Evolutionary conservation across 2,329 filamentous ascomycete species (phyloP), one percentile per base, ranked within the genome.

Genomic region (Scopulariopsis brevicaulis): DNA sequence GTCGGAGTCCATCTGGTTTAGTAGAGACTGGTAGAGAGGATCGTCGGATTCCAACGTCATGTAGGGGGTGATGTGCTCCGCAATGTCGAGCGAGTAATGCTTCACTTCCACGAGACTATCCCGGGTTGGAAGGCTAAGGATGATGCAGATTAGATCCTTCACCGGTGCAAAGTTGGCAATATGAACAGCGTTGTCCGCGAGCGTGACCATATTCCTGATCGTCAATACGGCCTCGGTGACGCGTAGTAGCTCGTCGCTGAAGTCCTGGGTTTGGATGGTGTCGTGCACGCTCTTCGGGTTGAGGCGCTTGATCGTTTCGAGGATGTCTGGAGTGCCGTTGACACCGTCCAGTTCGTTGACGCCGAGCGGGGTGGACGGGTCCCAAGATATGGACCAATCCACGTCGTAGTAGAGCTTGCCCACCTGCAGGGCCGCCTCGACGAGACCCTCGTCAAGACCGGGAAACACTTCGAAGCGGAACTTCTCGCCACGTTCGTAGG

Each of bases 381-480:
- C 76, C 70, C 91, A 96, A 18, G 83, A 84, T 15, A 96, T 78
- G 48, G 84, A 81, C 90, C 90, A 97, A 59, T 86, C 80, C 24
- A 96, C 80, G 56, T 94, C 80, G 67, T 91, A 94, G 71, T 92
- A 95, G 14, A 96, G 73, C 53, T 78, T 80, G 58, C 87, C 87
- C 48, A 96, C 80, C 61, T 92, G 84, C 55, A 96, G 76, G 1
- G 88, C 85, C 67, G 95, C 95, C 61, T 91, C 87, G 58, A 96
- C 84, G 11, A 99, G 79, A 3, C 89, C 89, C 70, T 97, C 94
- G 0, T 90, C 90, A 32, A 99, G 79, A 11, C 90, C 86, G 1
- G 89, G 87, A 64, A 96, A 97, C 5, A 90, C 89, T 64, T 96
- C 91, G 63, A 97, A 96, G 60, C 90, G 88, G 73, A 96, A 96